A percentile compares a stretch with the other conserved stretches of the same genome.
Evolutionary conservation across 108 stramenopile species (phyloP).

Genomic region (Skeletonema menzelii): DNA sequence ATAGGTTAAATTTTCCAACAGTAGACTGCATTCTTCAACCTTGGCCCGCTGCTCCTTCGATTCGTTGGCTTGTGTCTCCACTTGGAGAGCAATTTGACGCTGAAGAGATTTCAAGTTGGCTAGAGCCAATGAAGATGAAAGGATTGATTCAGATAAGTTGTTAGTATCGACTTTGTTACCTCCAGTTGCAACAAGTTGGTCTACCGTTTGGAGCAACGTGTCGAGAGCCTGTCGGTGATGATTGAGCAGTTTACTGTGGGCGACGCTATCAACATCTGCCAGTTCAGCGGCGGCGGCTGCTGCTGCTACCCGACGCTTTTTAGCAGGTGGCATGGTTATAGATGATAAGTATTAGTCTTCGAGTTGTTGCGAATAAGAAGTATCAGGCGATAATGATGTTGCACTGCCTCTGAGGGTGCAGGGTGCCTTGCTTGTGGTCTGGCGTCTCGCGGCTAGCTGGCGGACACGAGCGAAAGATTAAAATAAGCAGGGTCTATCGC

Average conservation of each 20-base stretch:
- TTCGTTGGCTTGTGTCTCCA: conserved; percentile 16
- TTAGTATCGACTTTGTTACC: not conserved
- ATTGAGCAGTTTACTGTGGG: conserved; percentile 5
- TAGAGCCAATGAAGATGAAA: conserved; percentile 16
- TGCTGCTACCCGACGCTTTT: conserved; percentile 14
- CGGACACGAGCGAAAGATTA: too few species aligned
- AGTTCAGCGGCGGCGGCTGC: not conserved
- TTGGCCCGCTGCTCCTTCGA: conserved; percentile 13
- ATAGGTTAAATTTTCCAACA: conserved; percentile 44
- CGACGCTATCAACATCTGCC: not conserved
- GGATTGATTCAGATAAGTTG: conserved; percentile 4
- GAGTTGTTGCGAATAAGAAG: too few species aligned
- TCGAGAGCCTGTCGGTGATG: conserved; percentile 7
- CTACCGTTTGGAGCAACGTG: not conserved
- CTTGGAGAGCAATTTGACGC: conserved; percentile 36
- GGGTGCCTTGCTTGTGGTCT: too few species aligned
- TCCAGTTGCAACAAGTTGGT: not conserved
- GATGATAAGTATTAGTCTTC: too few species aligned
- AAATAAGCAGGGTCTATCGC: too few species aligned
- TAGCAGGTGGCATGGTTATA: conserved; percentile 22
- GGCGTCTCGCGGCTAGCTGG: too few species aligned
- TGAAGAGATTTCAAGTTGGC: conserved; percentile 39
- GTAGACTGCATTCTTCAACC: conserved; percentile 27
- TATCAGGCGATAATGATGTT: too few species aligned
- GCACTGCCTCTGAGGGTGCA: too few species aligned